These are phyloP conservation scores for Zancudomyces culisetae DNA, from an alignment of 371 early-diverging fungal species.

Conservation along the genomic window DNA sequence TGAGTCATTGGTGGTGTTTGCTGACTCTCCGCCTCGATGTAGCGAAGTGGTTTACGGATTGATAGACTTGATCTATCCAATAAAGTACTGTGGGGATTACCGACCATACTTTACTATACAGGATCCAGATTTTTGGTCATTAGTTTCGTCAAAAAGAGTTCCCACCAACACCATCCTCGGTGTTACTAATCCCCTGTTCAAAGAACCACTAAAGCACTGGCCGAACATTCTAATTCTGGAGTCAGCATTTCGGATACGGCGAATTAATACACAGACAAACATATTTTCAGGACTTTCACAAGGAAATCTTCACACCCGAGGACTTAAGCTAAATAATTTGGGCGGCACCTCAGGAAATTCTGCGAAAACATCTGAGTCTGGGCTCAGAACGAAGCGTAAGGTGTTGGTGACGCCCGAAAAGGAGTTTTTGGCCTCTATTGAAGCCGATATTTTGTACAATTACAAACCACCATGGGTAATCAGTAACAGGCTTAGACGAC, in stretches of 20 bases:
- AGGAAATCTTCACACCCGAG: background rate
- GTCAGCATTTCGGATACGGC: conserved; percentile 11
- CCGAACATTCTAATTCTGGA: conserved; percentile 64
- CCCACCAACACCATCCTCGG: conserved; percentile 72
- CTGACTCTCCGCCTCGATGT: conserved; percentile 68
- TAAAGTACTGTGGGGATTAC: conserved; percentile 86
- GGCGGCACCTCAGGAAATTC: background rate
- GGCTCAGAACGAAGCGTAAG: conserved; percentile 45
- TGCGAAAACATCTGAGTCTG: conserved; percentile 6
- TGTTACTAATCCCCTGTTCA: conserved; percentile 87
- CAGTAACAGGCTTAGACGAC: conserved; percentile 74
- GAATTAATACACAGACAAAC: background rate
- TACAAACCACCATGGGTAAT: conserved; percentile 33
- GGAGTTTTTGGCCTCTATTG: conserved; percentile 12
- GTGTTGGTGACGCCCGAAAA: conserved; percentile 42
- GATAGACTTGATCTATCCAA: conserved; percentile 86
- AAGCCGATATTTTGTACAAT: conserved; percentile 3
- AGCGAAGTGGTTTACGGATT: conserved; percentile 66
- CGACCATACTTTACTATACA: conserved; percentile 93
- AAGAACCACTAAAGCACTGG: conserved; percentile 78
- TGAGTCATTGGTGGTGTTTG: conserved; percentile 77
- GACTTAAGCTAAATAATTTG: background rate
- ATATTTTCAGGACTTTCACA: background rate
- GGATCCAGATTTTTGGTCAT: conserved; percentile 59
- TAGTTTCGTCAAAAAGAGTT: conserved; percentile 31